Evolutionary conservation across 2,329 filamentous ascomycete species (phyloP).

Genomic region (Diatrype stigma): DNA sequence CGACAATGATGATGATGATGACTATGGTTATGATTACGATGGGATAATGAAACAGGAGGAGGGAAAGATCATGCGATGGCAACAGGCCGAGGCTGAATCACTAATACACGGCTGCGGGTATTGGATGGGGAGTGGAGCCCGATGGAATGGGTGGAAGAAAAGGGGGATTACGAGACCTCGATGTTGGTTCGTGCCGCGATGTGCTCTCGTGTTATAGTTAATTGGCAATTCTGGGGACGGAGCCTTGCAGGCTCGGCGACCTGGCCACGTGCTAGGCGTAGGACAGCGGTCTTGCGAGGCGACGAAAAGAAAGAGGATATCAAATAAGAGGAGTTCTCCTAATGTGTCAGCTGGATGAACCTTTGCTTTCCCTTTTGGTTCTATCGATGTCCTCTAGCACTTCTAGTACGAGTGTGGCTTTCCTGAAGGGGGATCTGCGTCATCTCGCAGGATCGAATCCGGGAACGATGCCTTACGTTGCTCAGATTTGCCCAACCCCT

Average conservation of each 20-base stretch:
- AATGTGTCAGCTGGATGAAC: background rate
- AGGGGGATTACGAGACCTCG: no score
- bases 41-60: background rate
- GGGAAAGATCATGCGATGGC: background rate
- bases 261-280: slow-evolving; percentile 15
- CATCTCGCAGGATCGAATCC: slow-evolving; percentile 6
- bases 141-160: background rate
- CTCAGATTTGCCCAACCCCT: background rate
- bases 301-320: background rate
- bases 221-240: slow-evolving; percentile 14
- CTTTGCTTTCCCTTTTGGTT: slow-evolving; percentile 12
- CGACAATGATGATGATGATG: no score
- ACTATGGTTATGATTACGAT: background rate
- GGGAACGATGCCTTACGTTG: background rate
- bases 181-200: no score
- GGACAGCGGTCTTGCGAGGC: slow-evolving; percentile 9
- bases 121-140: background rate
- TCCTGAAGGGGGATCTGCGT: slow-evolving; percentile 10
- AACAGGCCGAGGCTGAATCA: background rate
- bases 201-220: slow-evolving; percentile 6
- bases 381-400: slow-evolving; percentile 3
- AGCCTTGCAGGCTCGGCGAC: slow-evolving; percentile 15
- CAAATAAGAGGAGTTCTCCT: background rate
- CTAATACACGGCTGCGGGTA: background rate
- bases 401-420: slow-evolving; percentile 10